Evolutionary conservation across 129 eudicot species (phyloP).

Genomic region (Escallonia herrerae): DNA sequence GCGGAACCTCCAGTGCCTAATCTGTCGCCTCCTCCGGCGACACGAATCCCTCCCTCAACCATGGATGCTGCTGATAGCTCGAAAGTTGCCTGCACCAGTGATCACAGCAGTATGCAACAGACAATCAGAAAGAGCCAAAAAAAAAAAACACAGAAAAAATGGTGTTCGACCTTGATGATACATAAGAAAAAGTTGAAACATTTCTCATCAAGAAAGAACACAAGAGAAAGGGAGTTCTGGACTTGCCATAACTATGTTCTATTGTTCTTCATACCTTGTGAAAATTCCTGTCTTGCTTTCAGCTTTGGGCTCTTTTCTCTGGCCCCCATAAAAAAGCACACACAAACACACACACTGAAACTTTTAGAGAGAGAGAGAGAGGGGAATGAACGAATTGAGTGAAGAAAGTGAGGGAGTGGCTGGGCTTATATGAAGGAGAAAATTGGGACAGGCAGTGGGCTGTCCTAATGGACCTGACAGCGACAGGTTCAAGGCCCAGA

Average conservation of each 20-base stretch:
- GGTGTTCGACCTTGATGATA: too few relatives aligned
- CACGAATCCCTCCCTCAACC: too few relatives aligned
- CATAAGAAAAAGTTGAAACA: too few relatives aligned
- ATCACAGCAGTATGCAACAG: too few relatives aligned
- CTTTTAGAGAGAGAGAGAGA: constrained; percentile 12
- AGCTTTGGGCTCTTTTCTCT: constrained; percentile 20
- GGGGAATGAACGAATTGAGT: constrained; percentile 6
- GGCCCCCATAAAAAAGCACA: constrained; percentile 19
- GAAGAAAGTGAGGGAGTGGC: constrained; percentile 7
- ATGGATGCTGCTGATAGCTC: too few relatives aligned
- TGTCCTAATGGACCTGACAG: constrained; percentile 35
- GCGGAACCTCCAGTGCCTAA: not conserved
- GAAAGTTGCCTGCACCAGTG: too few relatives aligned
- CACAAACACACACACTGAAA: not conserved
- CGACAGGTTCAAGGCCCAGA: constrained; percentile 52
- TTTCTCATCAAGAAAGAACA: too few relatives aligned
- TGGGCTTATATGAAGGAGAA: constrained; percentile 24
- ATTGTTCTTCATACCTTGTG: constrained; percentile 20
- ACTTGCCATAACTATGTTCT: not conserved
- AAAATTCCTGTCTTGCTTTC: constrained; percentile 20
- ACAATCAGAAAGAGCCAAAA: too few relatives aligned
- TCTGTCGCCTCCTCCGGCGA: not conserved
- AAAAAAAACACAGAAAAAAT: too few relatives aligned
- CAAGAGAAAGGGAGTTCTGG: not conserved
- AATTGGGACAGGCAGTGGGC: constrained; percentile 34